A percentile compares a stretch with the other conserved stretches of the same genome.
These are phyloP conservation scores for Gnomoniopsis sp. DNA, from an alignment of 2,329 filamentous ascomycete genomes.

Conservation along the genomic window DNA sequence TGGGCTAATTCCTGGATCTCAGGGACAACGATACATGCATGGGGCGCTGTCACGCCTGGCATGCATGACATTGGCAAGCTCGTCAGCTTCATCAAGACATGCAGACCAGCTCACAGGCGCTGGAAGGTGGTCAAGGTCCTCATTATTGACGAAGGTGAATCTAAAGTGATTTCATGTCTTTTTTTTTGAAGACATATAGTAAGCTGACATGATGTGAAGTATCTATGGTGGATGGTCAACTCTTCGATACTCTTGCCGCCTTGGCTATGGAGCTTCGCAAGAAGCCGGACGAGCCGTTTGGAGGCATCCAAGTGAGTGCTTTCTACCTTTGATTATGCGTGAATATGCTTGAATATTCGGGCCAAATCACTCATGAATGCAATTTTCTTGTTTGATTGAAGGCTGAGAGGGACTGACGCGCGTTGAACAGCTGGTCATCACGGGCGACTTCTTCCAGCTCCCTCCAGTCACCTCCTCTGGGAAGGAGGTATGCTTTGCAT, in stretches of 20 bases:
- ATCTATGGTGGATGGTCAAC: constrained; percentile 74
- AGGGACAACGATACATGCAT: constrained; percentile 66
- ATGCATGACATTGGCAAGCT: constrained; percentile 68
- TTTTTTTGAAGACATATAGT: no score
- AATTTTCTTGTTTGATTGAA: no score
- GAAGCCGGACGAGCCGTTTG: constrained; percentile 69
- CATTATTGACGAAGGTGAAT: constrained; percentile 61
- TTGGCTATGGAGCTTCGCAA: constrained; percentile 60
- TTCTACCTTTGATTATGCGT: no score
- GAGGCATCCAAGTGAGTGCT: constrained; percentile 54
- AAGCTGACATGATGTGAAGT: no score
- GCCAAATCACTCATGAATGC: no score
- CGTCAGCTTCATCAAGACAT: constrained; percentile 68
- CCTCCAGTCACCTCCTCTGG: constrained; percentile 67
- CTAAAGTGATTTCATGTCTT: not conserved
- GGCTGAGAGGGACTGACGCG: no score
- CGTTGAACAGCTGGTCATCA: constrained; percentile 64
- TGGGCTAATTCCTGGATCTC: not conserved
- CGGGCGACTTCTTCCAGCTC: constrained; percentile 76
- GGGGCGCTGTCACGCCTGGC: constrained; percentile 69
- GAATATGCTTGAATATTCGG: no score
- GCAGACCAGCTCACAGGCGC: constrained; percentile 64
- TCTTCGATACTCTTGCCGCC: constrained; percentile 73
- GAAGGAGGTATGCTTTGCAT: constrained; percentile 62
- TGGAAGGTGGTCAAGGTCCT: constrained; percentile 71